phyloP scores from a whole-genome alignment of 2,329 filamentous ascomycete genomes.

The Venturia pyrina region DNA sequence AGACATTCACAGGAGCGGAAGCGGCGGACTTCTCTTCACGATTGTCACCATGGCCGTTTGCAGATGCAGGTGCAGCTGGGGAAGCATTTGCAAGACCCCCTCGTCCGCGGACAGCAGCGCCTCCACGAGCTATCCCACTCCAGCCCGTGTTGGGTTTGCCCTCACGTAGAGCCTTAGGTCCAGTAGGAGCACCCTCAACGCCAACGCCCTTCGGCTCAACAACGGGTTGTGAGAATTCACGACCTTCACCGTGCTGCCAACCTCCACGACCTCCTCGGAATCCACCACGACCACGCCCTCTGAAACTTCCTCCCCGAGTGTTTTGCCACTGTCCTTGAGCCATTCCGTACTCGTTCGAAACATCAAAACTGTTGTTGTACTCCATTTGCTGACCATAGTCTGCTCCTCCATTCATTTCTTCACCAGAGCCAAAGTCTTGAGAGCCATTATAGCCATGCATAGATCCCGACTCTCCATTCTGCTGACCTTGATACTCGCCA shows the following conservation, averaged over 20 bases:
- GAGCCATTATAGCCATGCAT: background rate
- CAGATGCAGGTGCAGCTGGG: constrained; percentile 8
- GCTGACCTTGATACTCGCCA: background rate
- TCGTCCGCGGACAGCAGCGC: background rate
- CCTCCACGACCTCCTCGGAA: constrained; percentile 20
- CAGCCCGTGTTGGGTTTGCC: constrained; percentile 74
- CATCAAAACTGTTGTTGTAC: background rate
- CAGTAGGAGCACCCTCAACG: constrained; percentile 67
- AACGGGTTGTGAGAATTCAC: constrained; percentile 14
- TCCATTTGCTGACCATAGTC: background rate
- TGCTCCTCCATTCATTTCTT: background rate
- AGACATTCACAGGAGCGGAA: background rate
- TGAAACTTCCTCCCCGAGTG: constrained; percentile 10
- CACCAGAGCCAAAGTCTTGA: background rate
- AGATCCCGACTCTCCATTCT: background rate
- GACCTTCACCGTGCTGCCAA: constrained; percentile 38
- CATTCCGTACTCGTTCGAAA: background rate
- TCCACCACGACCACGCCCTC: constrained; percentile 13
- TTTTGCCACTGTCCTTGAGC: background rate
- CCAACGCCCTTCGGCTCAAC: constrained; percentile 40
- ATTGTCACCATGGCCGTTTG: background rate
- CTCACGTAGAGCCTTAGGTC: constrained; percentile 89
- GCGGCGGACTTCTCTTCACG: background rate
- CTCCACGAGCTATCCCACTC: constrained; percentile 41
- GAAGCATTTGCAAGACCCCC: constrained; percentile 18